Conservation (phyloP, 805 yeast genomes). For the Sugiyamaella floridensis region DNA sequence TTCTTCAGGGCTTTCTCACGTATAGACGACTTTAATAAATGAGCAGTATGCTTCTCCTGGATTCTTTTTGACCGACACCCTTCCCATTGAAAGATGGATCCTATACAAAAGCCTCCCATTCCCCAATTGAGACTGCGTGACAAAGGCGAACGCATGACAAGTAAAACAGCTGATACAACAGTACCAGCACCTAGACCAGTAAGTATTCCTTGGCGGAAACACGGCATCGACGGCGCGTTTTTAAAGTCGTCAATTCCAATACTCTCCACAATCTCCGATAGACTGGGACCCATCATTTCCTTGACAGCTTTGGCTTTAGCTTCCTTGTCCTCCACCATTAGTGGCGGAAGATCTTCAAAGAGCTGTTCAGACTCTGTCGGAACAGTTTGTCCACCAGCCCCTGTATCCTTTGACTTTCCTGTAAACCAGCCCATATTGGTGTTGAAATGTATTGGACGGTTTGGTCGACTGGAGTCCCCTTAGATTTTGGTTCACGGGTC, state of each 20-base stretch:
- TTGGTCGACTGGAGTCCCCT: no score
- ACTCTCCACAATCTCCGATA: constrained; percentile 18
- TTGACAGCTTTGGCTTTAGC: constrained; percentile 13
- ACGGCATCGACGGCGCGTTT: constrained; percentile 29
- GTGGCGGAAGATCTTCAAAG: constrained; percentile 29
- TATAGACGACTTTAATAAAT: constrained; percentile 45
- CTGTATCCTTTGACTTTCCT: no score
- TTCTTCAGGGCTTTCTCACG: not conserved
- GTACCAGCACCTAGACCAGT: constrained; percentile 31
- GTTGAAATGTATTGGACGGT: no score
- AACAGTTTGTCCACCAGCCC: not conserved
- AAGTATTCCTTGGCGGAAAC: constrained; percentile 33
- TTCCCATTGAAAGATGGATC: constrained; percentile 85
- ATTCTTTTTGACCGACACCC: constrained; percentile 74
- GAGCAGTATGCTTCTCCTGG: constrained; percentile 58
- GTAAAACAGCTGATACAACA: constrained; percentile 27
- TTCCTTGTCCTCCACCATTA: constrained; percentile 24
- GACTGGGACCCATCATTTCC: not conserved
- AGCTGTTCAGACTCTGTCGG: constrained; percentile 1
- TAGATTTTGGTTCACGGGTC: no score
- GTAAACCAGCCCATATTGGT: no score
- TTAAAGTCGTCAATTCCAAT: constrained; percentile 28
- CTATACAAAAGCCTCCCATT: constrained; percentile 68
- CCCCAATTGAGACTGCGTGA: constrained; percentile 72
- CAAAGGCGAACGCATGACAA: constrained; percentile 19